Base-by-base conservation (phyloP, 305 asterid species). In the Ajuga reptans region DNA sequence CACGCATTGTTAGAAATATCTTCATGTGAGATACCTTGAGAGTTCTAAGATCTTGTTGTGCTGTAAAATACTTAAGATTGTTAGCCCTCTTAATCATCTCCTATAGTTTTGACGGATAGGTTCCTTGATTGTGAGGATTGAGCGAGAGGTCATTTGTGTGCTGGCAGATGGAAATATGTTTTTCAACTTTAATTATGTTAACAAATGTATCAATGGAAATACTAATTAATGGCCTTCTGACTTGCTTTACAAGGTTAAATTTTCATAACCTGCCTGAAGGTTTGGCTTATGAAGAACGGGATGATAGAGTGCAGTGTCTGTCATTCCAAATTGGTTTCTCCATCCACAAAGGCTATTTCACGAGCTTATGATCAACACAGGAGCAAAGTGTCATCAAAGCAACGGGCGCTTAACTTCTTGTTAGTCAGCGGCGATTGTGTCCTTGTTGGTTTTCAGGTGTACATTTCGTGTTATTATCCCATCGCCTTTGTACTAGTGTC, bases 241-340 rank as follows among this genome's bases (percentile, higher is more conserved):
- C 33, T 57, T 52, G 21, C 45, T 65, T 21, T 70, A 60, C 9
- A 49, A 66, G 81, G 67, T 66, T 74, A 45, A 54, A 52, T 39
- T 70, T 27, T 76, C 59, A 14, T 39, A 60, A 81, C 83, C 82
- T 64, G 76, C 78, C 78, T 31, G 6, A 72, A 50, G 66, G 76
- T 69, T 68, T 78, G 80, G 78, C 74, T 45, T 72, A 82, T 82
- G 89, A 80, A 80, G 75, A 82, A 74, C 83, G 94, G 94, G 84
- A 85, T 85, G 91, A 81, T 83, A 80, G 91, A 87, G 84, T 87
- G 95, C 66, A 84, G 87, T 68, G 89, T 85, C 84, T 85, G 91
- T 82, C 91, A 85, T 80, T 85, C 91, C 84, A 84, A 80, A 79
- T 68, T 85, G 62, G 89, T 82, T 37, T 72, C 87, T 34, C 95